These are phyloP conservation scores for Rhodosporidiobolus odoratus DNA, from an alignment of 768 basidiomycete species.

Conservation along the genomic window DNA sequence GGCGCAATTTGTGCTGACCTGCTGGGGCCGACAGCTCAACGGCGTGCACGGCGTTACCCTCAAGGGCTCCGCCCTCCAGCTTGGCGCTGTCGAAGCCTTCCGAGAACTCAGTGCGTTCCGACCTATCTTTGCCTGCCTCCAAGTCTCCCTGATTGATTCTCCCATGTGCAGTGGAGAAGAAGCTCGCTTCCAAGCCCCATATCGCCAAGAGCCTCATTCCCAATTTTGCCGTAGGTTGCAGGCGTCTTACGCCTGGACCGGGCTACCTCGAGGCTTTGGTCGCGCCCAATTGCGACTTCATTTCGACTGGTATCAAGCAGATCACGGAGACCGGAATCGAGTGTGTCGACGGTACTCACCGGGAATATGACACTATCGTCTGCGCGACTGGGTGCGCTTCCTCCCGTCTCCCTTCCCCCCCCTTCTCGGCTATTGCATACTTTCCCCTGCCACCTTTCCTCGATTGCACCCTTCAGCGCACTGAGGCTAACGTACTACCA, in stretches of 20 bases:
- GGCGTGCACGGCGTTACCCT: conserved; percentile 31
- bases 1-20: neutral
- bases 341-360: conserved; percentile 55
- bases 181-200: conserved; percentile 57
- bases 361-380: conserved; percentile 59
- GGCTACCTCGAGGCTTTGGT: conserved; percentile 64
- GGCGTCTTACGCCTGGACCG: conserved; percentile 63
- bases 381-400: conserved; percentile 56
- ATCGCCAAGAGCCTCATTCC: conserved; percentile 52
- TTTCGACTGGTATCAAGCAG: conserved; percentile 50
- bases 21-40: conserved; percentile 12
- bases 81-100: conserved; percentile 27
- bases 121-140: neutral
- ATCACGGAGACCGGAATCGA: conserved; percentile 58
- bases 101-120: conserved; percentile 16
- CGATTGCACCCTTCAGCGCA: too few species aligned
- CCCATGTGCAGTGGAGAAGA: conserved; percentile 52
- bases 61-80: conserved; percentile 19
- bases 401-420: conserved; percentile 46
- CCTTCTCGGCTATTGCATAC: neutral
- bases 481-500: too few species aligned
- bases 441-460: too few species aligned
- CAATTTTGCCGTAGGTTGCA: conserved; percentile 57
- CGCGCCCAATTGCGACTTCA: conserved; percentile 54
- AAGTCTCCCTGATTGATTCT: neutral